Base-by-base conservation (phyloP, 1,284 basidiomycete genomes). In the Cryptococcus amylolentus region DNA sequence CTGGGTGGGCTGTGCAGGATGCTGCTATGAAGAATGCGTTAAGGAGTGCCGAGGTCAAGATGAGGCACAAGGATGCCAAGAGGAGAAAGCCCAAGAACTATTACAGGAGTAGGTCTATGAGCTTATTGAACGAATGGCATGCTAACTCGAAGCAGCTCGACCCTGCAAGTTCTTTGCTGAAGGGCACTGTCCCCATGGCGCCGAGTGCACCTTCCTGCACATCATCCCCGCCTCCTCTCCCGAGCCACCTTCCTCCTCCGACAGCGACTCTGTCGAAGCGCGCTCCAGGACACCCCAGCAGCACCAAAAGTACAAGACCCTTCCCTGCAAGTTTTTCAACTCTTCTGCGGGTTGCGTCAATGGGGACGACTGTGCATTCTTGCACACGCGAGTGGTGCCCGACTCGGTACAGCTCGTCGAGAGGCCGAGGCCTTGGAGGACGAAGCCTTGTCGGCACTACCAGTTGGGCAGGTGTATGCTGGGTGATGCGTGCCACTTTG, bases 321-420 rank as follows among this genome's bases (percentile, higher is more conserved):
- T 67, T 0, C 69, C 69, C 1, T 75, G 70, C 62, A 69, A 74
- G 59, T 75, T 73, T 57, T 77, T 65, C 69, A 78, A 78, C 64
- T 72, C 70, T 12, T 46, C 66, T 2, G 38, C 54, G 14, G 76
- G 75, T 1, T 78, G 76, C 47, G 52, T 50, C n/a, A 68, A 66
- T 41, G 67, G 68, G n/a, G 63, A 61, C 14, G 41, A 60, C 14
- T 78, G 76, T 55, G 40, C 56, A 0, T 77, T 75, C 59, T 54
- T 73, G 26, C 76, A 78, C 49, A 64, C 65, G 14, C 59, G 61
- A 23, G 70, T 77, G 23, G 60, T 76, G 7, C 74, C 75, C 5
- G 55, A 58, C 2, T 56, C 58, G 8, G 66, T 58, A 0, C 63
- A 63, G 4, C 52, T 68, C 9, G 63, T 72, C 1, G 63, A 69